Percentiles rank a stretch among this genome's conserved stretches.
These are phyloP conservation scores for Thielaviopsis ethacetica DNA, from an alignment of 2,329 filamentous ascomycete species.

Conservation along the genomic window DNA sequence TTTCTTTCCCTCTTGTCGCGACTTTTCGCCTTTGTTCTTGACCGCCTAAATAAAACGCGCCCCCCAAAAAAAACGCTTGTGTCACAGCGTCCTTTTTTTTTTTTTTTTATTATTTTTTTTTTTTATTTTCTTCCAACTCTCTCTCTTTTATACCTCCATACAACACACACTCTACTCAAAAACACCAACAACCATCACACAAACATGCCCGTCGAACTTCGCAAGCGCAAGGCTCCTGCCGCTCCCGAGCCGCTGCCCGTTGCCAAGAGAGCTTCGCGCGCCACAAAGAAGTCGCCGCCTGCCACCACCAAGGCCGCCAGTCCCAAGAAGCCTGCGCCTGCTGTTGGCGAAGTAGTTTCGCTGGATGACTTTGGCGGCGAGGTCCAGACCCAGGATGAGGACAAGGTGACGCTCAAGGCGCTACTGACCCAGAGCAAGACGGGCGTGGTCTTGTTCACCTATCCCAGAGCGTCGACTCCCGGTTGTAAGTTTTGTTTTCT, in stretches of 20 bases:
- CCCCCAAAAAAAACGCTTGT: too few relatives aligned
- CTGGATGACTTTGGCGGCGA: slow-evolving; percentile 50
- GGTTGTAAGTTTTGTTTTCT: slow-evolving; percentile 52
- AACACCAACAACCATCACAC: too few relatives aligned
- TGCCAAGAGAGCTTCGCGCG: slow-evolving; percentile 18
- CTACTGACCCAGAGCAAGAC: slow-evolving; percentile 70
- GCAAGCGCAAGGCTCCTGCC: slow-evolving; percentile 44
- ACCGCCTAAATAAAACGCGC: too few relatives aligned
- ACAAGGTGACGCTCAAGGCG: slow-evolving; percentile 60
- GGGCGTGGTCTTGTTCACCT: slow-evolving; percentile 86
- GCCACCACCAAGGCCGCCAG: too few relatives aligned
- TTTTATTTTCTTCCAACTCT: too few relatives aligned
- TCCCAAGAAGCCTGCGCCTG: slow-evolving; percentile 12
- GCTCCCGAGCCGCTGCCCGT: slow-evolving; percentile 28
- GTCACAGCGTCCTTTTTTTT: too few relatives aligned
- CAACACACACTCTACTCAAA: slow-evolving; percentile 12
- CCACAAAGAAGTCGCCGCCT: slow-evolving; percentile 20
- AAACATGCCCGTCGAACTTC: slow-evolving; percentile 38
- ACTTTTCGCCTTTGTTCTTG: too few relatives aligned
- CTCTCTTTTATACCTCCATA: too few relatives aligned
- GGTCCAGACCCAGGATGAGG: slow-evolving; percentile 71
- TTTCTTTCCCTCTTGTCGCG: too few relatives aligned
- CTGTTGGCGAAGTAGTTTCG: slow-evolving; percentile 37
- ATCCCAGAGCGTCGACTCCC: slow-evolving; percentile 84
- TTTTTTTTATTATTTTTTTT: too few relatives aligned